Base-by-base conservation (phyloP, 345 rosid genomes). In the Euphorbia pulcherrima region DNA sequence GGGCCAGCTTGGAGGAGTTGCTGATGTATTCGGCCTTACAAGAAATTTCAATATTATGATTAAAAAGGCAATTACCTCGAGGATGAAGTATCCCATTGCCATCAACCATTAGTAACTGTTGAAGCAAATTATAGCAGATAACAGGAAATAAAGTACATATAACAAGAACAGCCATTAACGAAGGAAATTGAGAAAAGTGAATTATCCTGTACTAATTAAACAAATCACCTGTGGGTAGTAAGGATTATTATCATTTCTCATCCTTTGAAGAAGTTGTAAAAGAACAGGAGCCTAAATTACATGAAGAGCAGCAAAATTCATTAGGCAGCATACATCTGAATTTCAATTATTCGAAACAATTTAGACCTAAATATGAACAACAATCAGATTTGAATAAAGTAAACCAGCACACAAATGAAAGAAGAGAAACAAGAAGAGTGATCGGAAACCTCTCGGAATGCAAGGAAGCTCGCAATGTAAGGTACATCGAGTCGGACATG, bases 71-170 rank as follows among this genome's bases (percentile, higher is more conserved):
- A 80, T 74, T 77, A 84, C 98, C 97, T 82, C 91, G 86, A 54
- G 99, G 92, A 79, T 94, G 97, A 79, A 91, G 99, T 60, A 93
- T 69, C 35, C 97, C 97, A 77, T 91, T 91, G 60, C 96, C 97
- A 84, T 94, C 99, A 37, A 90, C 97, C 84, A 88, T 76, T 35
- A 90, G 48, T 66, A 93, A 79, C 97, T 93, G 87, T 64, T 17
- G 54, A 29, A 59, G 17, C 18, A 60, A n/a, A 60, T 0, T 1
- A 46, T 0, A 23, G 60, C 30, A 64, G 64, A 55, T 40, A 23
- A 64, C 16, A 27, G 24, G n/a, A 13, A 47, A 50, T 14, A 48
- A 48, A 16, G 40, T 37, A 58, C 18, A 23, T 16, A n/a, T 1
- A 11, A 59, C 30, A 47, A 20, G 33, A 52, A 37, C 13, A 11